A percentile compares a stretch with the other conserved stretches of the same genome.
Conservation (phyloP, 148 eudicot genomes). For the Talinum fruticosum region DNA sequence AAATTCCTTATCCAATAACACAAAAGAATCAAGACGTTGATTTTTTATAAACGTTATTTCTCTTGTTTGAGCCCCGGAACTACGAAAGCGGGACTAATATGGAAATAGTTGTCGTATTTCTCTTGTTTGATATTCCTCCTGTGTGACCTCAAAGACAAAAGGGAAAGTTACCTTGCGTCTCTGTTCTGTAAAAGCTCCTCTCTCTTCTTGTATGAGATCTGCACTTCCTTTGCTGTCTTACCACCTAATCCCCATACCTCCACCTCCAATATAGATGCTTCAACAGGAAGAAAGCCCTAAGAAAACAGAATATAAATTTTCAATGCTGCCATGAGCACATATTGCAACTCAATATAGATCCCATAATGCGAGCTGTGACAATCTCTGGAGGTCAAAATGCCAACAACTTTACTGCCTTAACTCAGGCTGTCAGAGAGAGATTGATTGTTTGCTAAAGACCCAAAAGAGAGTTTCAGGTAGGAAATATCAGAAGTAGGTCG, state of each 20-base stretch:
- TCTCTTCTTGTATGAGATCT: slow-evolving; percentile 56
- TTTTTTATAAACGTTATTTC: background rate
- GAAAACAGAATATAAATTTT: slow-evolving; percentile 7
- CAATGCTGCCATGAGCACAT: background rate
- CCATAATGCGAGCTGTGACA: too few species aligned
- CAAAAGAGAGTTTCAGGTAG: background rate
- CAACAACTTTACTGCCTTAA: background rate
- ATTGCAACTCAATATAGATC: background rate
- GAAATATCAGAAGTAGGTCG: background rate
- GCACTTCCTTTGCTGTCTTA: slow-evolving; percentile 43
- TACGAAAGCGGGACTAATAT: too few species aligned
- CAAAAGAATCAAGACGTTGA: too few species aligned
- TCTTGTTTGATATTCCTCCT: background rate
- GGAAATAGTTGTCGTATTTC: too few species aligned
- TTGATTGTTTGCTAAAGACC: background rate
- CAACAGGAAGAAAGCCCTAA: slow-evolving; percentile 73
- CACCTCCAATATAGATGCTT: slow-evolving; percentile 63
- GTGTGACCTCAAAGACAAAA: background rate
- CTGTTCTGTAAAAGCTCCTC: slow-evolving; percentile 88
- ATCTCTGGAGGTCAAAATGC: background rate
- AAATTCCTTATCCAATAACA: too few species aligned
- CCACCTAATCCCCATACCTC: slow-evolving; percentile 95
- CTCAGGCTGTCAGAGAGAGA: background rate
- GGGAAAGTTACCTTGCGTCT: slow-evolving; percentile 64
- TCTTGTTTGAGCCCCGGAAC: too few species aligned